Evolutionary conservation across 768 basidiomycete species (phyloP).

Genomic region (Lactarius akahatsu): DNA sequence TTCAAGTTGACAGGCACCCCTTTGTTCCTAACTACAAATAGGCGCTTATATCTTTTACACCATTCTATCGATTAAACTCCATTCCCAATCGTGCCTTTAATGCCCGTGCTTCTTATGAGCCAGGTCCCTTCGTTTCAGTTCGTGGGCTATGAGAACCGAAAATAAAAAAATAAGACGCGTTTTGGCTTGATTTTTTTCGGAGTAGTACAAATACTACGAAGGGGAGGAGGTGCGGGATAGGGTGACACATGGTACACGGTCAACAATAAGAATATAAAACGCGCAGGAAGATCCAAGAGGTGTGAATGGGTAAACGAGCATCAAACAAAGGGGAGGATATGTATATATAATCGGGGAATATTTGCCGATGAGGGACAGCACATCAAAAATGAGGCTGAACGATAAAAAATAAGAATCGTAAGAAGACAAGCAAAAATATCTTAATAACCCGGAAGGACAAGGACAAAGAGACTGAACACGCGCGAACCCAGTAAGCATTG

Average conservation of each 20-base stretch:
- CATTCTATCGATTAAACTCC: neutral
- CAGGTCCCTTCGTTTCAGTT: neutral
- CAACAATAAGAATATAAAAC: constrained; percentile 28
- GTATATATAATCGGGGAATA: constrained; percentile 9
- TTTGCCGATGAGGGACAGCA: neutral
- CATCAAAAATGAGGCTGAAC: neutral
- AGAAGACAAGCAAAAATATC: constrained; percentile 1
- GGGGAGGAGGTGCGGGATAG: neutral
- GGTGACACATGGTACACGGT: constrained; percentile 20
- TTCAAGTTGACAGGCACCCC: neutral
- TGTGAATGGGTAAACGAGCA: constrained; percentile 5
- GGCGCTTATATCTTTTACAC: neutral
- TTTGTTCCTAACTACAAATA: neutral
- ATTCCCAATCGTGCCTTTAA: neutral
- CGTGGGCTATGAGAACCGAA: neutral
- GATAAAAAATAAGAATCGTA: constrained; percentile 2
- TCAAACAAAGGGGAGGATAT: neutral
- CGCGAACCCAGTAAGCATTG: constrained; percentile 15
- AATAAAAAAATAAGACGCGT: neutral
- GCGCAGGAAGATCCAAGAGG: constrained; percentile 15
- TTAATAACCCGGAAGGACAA: constrained; percentile 13
- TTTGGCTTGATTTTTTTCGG: constrained; percentile 1
- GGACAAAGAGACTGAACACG: neutral
- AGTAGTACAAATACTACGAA: neutral
- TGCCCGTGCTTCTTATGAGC: neutral